phyloP scores from a whole-genome alignment of 306 rosid species.

The Aeschynomene evenia region DNA sequence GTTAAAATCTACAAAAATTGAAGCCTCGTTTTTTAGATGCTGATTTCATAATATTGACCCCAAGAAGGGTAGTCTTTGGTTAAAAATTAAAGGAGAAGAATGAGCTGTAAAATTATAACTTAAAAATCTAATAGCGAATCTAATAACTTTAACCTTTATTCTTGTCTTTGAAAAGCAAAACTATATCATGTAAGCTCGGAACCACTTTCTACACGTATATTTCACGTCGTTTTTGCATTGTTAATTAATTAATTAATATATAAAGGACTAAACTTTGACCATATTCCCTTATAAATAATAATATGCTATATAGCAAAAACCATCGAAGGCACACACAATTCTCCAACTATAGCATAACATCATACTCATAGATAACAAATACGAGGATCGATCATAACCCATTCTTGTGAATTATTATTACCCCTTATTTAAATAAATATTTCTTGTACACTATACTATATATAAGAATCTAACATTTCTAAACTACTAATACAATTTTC shows the following conservation, averaged over 20 bases:
- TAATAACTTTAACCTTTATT: conserved; percentile 38
- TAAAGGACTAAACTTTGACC: neutral
- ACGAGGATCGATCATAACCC: neutral
- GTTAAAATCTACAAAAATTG: neutral
- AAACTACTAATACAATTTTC: no score
- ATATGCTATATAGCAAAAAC: neutral
- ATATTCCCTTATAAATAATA: conserved; percentile 6
- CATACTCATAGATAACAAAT: neutral
- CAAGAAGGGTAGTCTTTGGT: neutral
- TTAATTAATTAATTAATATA: no score
- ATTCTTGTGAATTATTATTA: no score
- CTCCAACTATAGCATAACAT: neutral
- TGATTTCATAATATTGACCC: neutral
- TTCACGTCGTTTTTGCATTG: conserved; percentile 7
- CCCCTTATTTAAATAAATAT: no score
- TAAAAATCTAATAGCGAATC: conserved; percentile 19
- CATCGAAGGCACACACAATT: neutral
- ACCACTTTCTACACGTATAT: conserved; percentile 29
- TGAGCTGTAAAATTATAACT: conserved; percentile 29
- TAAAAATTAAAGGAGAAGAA: neutral
- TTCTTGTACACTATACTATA: no score
- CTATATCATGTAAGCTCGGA: conserved; percentile 25
- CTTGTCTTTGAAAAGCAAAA: conserved; percentile 37
- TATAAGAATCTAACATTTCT: no score
- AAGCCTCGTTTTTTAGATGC: neutral